phyloP scores from a whole-genome alignment of 805 yeast genomes.

The Starmerella floris region DNA sequence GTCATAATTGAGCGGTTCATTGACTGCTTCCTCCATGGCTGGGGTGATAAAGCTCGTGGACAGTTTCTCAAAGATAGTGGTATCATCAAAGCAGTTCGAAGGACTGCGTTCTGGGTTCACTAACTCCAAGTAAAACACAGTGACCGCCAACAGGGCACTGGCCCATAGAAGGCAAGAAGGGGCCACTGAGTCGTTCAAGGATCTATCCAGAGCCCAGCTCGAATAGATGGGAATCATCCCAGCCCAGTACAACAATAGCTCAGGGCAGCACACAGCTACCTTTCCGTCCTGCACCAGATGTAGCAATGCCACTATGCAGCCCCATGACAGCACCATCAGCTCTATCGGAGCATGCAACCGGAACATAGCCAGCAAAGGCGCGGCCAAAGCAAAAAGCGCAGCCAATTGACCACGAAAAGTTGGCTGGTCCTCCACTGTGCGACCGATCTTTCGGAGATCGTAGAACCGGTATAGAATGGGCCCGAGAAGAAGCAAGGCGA shows the following conservation, averaged over 20 bases:
- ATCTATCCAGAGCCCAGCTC: constrained; percentile 2
- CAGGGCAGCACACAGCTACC: constrained; percentile 19
- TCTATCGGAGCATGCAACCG: constrained; percentile 7
- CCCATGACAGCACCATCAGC: constrained; percentile 5
- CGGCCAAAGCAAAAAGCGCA: constrained; percentile 8
- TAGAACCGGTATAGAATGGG: constrained; percentile 11
- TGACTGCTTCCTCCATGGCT: not conserved
- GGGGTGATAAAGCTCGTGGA: not conserved
- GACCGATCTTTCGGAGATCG: constrained; percentile 12
- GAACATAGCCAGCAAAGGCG: constrained; percentile 12
- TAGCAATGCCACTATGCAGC: constrained; percentile 9
- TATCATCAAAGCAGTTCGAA: not conserved
- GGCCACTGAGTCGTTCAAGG: not conserved
- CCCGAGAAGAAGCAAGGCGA: constrained; percentile 4
- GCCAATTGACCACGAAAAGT: constrained; percentile 17
- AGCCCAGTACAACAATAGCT: constrained; percentile 20
- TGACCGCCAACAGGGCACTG: not conserved
- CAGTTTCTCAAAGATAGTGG: not conserved
- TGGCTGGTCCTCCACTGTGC: constrained; percentile 3
- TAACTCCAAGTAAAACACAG: not conserved
- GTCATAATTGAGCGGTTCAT: not conserved
- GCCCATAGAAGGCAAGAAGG: not conserved
- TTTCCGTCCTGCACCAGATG: constrained; percentile 22
- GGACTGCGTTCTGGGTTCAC: constrained; percentile 1
- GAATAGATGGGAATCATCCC: constrained; percentile 11